Conservation (phyloP, 768 basidiomycete species). For the Pleurotus salmoneostramineus region DNA sequence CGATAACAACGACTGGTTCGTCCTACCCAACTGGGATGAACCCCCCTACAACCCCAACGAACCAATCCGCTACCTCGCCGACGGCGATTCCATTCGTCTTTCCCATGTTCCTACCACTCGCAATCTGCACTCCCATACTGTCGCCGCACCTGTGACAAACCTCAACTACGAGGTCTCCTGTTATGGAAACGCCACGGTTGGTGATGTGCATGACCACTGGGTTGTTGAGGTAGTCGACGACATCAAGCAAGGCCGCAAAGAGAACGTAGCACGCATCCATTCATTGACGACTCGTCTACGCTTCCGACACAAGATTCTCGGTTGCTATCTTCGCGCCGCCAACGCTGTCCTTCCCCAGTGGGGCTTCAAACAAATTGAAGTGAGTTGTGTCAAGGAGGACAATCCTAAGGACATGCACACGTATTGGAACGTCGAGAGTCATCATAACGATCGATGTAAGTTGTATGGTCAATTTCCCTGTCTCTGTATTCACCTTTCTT, state of each 20-base stretch:
- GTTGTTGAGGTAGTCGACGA: conserved; percentile 93
- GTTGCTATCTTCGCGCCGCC: conserved; percentile 88
- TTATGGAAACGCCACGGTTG: conserved; percentile 88
- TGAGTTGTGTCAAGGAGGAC: conserved; percentile 88
- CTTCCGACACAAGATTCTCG: conserved; percentile 70
- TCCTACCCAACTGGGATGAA: conserved; percentile 82
- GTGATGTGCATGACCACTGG: conserved; percentile 91
- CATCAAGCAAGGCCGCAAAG: conserved; percentile 55
- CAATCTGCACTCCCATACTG: conserved; percentile 88
- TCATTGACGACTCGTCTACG: conserved; percentile 88
- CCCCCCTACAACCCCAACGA: conserved; percentile 61
- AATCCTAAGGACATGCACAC: conserved; percentile 78
- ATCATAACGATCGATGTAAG: conserved; percentile 93
- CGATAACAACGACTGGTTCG: conserved; percentile 88
- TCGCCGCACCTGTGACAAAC: conserved; percentile 87
- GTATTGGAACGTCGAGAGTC: conserved; percentile 98
- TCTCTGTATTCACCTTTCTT: neutral
- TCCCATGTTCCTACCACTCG: conserved; percentile 80
- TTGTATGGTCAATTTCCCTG: conserved; percentile 16
- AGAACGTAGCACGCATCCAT: conserved; percentile 67
- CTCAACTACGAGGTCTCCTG: conserved; percentile 89
- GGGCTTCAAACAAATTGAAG: conserved; percentile 99
- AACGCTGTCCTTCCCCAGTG: conserved; percentile 91
- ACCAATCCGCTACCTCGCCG: conserved; percentile 63
- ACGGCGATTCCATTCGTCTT: conserved; percentile 80